Base-by-base conservation (phyloP, 148 eudicot genomes). In the Vaccinium macrocarpon region DNA sequence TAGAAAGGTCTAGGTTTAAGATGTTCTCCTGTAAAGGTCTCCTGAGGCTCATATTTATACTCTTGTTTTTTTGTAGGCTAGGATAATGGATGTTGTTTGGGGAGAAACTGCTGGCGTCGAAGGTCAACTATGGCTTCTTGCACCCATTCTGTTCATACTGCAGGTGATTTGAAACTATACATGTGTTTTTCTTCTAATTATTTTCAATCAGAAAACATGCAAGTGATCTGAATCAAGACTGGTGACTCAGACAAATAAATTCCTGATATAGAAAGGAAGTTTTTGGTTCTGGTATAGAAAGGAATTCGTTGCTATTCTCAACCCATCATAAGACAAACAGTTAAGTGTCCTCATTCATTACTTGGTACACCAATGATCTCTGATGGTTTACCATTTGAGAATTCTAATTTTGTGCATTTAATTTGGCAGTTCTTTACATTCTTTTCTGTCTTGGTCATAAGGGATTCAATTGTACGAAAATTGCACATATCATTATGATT, bases 101-200 rank as follows among this genome's bases (percentile, higher is more conserved):
- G 93, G 93, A 80, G 93, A 91, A 87, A 91, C 92, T 84, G 89
- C 93, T 88, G 93, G 92, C 83, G 93, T 91, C 46, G 90, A 91
- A 82, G 93, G 93, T 62, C 93, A 91, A 81, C 50, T 90, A 19
- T 84, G 84, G 81, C 78, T 88, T 75, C 73, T 88, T 35, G 87
- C 85, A 86, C 89, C 89, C 52, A 83, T 88, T 73, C 85, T 90
- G 10, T 90, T 90, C 74, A 75, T 88, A 42, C 79, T 88, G 73
- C 92, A 90, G 89, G 91, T 87, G 82, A 79, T 51, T 68, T 59
- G 35, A 86, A 75, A 35, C 35, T 71, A 52, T 83, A 48, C 8
- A 66, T 25, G 14, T 81, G 57, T 8, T 27, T 7, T 9, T 18
- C 14, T 13, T 68, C 7, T 23, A n/a, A 42, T 48, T 48, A 27